Evolutionary conservation across 805 yeast genomes (phyloP), one percentile per base, ranked within the genome.

Genomic region (Candida patagonica): DNA sequence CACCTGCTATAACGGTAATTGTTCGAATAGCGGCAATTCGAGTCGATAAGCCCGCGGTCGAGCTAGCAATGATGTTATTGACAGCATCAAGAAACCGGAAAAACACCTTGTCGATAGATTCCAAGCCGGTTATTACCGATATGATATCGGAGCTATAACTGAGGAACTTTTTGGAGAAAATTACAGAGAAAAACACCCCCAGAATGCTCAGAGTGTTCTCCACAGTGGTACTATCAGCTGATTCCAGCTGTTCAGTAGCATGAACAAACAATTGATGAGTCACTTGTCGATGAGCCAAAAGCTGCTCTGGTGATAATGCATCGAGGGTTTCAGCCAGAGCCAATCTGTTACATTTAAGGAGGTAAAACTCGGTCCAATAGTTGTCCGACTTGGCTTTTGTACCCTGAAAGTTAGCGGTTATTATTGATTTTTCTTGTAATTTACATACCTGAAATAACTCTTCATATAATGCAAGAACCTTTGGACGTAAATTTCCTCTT

Each of bases 91-190:
- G 51, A 20, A 63, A 47, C 15, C 49, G 50, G 38, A 50, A 51
- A 29, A 64, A 52, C 17, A 48, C 41, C 21, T 34, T 36, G 27
- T 60, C 63, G 12, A 62, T 57, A 8, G 43, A 41, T 17, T 59
- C 61, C 13, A 62, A 42, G 2, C 69, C 68, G 1, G 63, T 59
- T 10, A 65, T 44, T 3, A 57, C 52, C 2, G 55, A 27, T 15
- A 63, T 56, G 3, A 52, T 43, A 15, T 60, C 65, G 0, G 60
- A 37, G 17, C 55, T 48, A 26, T 43, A 47, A 38, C 49, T 49
- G 6, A 59, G 43, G 31, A 59, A 51, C 16, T 45, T 45, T 43
- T 53, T 55, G 30, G 43, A 42, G 23, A 56, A 47, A 1, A 60
- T 40, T 27, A 49, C 51, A 27, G 55, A 54, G 27, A 60, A 43